Conservation (phyloP, 1,139 yeast genomes). For the Taiozyma sp. region DNA sequence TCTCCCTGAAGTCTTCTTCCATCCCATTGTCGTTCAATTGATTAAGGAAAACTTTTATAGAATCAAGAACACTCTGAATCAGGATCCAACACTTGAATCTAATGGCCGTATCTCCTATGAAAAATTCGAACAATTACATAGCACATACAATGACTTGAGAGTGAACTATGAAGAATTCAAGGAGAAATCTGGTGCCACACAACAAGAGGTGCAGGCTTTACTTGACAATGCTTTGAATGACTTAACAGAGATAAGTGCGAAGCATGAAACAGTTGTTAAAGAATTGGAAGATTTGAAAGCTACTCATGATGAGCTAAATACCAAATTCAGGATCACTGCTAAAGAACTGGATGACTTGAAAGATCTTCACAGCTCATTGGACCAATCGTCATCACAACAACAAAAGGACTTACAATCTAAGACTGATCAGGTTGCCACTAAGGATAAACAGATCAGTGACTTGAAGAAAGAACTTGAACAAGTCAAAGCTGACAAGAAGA, state of each 20-base stretch:
- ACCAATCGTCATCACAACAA: conserved; percentile 15
- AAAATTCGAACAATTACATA: conserved; percentile 59
- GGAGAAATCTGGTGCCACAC: conserved; percentile 23
- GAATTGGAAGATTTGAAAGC: conserved; percentile 16
- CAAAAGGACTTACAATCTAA: conserved; percentile 7
- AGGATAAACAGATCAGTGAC: conserved; percentile 33
- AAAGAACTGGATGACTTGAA: conserved; percentile 16
- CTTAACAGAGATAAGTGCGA: conserved; percentile 7
- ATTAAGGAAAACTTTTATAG: conserved; percentile 69
- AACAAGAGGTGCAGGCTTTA: conserved; percentile 8
- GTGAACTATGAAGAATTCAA: conserved; percentile 31
- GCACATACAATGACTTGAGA: conserved; percentile 31
- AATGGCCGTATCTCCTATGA: conserved; percentile 62
- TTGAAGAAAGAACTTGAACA: conserved; percentile 35
- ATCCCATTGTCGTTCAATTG: conserved; percentile 55
- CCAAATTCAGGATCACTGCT: conserved; percentile 3
- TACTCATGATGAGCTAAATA: conserved; percentile 6
- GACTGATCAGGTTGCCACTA: conserved; percentile 17
- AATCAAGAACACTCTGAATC: conserved; percentile 65
- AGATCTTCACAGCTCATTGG: conserved; percentile 27
- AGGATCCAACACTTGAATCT: conserved; percentile 74
- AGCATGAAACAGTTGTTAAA: conserved; percentile 12
- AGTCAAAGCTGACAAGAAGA: conserved; percentile 47
- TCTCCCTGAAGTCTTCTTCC: conserved; percentile 78
- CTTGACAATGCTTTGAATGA: conserved; percentile 9